Evolutionary conservation across 345 rosid genomes (phyloP).

Genomic region (Diplotaxis tenuifolia): DNA sequence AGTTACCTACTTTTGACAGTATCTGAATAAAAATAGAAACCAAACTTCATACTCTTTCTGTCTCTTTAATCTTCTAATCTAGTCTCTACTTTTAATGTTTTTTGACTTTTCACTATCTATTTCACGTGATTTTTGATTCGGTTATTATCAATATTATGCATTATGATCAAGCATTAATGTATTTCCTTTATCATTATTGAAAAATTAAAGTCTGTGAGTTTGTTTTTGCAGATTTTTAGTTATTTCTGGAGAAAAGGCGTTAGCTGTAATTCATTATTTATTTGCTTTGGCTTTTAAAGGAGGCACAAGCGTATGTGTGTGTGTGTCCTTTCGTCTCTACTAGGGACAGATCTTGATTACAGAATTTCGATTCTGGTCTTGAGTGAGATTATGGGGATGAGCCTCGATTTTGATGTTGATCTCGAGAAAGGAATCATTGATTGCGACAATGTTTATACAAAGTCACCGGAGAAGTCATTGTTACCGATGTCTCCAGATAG

Average conservation of each 20-base stretch:
- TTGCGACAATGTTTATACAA: conserved; percentile 37
- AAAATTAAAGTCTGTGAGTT: neutral
- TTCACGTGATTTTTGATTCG: conserved; percentile 36
- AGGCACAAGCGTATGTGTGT: conserved; percentile 9
- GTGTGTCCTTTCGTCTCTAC: conserved; percentile 23
- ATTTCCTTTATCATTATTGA: conserved; percentile 3
- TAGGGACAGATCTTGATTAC: conserved; percentile 27
- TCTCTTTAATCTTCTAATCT: conserved; percentile 7
- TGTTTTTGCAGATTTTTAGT: conserved; percentile 25
- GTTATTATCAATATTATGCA: conserved; percentile 31
- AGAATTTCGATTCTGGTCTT: conserved; percentile 21
- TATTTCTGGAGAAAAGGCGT: conserved; percentile 20
- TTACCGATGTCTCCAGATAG: conserved; percentile 24
- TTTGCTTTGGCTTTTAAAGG: conserved; percentile 29
- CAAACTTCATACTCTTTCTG: conserved; percentile 18
- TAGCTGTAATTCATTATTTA: conserved; percentile 31
- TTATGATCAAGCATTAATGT: conserved; percentile 18
- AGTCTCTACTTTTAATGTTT: neutral
- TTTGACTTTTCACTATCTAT: neutral
- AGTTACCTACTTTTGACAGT: conserved; percentile 28
- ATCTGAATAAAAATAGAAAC: conserved; percentile 19
- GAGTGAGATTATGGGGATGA: conserved; percentile 14
- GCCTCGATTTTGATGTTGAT: conserved; percentile 55
- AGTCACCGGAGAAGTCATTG: conserved; percentile 36
- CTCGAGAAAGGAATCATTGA: conserved; percentile 59